Conservation (phyloP, 192 early-diverging fungal species). For the Cetraspora pellucida region DNA sequence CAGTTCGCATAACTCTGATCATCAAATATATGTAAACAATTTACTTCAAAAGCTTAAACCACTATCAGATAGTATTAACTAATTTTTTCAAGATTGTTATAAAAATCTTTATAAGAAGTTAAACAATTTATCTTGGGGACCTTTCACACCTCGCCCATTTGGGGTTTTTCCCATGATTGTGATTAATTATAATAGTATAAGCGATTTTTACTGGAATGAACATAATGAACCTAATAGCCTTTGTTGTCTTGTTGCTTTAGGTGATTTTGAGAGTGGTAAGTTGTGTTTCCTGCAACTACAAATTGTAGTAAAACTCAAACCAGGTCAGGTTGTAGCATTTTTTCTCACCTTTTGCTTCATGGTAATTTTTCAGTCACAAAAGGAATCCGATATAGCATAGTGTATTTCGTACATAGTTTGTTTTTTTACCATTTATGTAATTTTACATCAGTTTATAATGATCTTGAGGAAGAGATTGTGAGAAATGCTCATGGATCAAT, state of each 20-base stretch:
- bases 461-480: not conserved
- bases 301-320: not conserved
- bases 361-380: not conserved
- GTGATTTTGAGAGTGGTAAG: not conserved
- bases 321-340: not conserved
- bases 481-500: not conserved
- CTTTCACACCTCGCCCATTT: not conserved
- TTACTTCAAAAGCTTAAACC: not conserved
- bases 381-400: slow-evolving; percentile 4
- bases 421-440: not conserved
- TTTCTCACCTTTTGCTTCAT: not conserved
- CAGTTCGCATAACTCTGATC: slow-evolving; percentile 7
- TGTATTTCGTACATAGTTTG: slow-evolving; percentile 11
- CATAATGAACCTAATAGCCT: not conserved
- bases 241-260: slow-evolving; percentile 3
- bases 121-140: slow-evolving; percentile 3
- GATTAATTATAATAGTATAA: slow-evolving; percentile 21
- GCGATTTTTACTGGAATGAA: not conserved
- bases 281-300: slow-evolving; percentile 5
- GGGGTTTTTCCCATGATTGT: slow-evolving; percentile 13
- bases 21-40: slow-evolving; percentile 13
- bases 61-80: slow-evolving; percentile 14
- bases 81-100: slow-evolving; percentile 1
- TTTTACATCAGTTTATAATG: slow-evolving; percentile 5
- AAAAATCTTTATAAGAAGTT: not conserved